Conservation (phyloP, 768 basidiomycete species). For the Russula virescens region DNA sequence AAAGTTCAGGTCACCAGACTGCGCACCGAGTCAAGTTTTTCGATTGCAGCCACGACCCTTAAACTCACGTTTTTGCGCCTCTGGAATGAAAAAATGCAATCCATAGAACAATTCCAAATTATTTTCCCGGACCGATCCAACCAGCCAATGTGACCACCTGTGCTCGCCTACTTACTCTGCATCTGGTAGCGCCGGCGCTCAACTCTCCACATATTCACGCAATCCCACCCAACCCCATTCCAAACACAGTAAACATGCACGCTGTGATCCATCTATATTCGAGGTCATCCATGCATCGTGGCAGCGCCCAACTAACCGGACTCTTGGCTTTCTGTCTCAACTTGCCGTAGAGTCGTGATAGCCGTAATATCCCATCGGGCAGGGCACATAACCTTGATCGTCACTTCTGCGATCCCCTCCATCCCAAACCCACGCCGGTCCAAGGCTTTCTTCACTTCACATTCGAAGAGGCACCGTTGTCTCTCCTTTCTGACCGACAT, state of each 20-base stretch:
- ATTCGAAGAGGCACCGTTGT: background rate
- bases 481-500: no score
- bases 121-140: background rate
- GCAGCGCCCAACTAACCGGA: background rate
- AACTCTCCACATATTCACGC: slow-evolving; percentile 1
- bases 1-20: background rate
- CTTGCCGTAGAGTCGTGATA: slow-evolving; percentile 1
- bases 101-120: background rate
- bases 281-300: background rate
- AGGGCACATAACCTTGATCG: background rate
- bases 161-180: background rate
- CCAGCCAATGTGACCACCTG: background rate
- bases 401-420: background rate
- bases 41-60: no score
- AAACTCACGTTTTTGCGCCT: background rate
- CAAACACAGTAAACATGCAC: background rate
- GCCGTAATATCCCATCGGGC: background rate
- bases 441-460: background rate
- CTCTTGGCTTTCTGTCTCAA: background rate
- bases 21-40: background rate
- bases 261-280: background rate
- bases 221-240: background rate
- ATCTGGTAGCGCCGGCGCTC: background rate
- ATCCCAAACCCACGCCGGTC: background rate
- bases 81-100: background rate